These are phyloP conservation scores for Botryotinia globosa DNA, from an alignment of 2,329 filamentous ascomycete genomes.

Conservation along the genomic window DNA sequence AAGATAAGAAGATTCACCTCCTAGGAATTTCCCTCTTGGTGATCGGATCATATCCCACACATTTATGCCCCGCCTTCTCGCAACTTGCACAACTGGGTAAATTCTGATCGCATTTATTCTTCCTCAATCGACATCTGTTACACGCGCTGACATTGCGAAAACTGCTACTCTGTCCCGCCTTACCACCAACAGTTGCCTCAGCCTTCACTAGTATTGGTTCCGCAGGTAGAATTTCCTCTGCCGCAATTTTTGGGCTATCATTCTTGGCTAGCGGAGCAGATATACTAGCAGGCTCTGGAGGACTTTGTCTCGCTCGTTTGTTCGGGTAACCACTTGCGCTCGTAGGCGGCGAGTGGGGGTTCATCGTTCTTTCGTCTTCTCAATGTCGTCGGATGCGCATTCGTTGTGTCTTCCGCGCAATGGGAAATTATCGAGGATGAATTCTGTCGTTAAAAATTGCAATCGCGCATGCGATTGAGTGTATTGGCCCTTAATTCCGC, in stretches of 20 bases:
- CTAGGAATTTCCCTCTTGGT: conserved; percentile 93
- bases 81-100: conserved; percentile 88
- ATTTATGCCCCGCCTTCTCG: conserved; percentile 87
- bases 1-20: conserved; percentile 45
- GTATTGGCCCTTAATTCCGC: neutral
- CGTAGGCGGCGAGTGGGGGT: conserved; percentile 49
- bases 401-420: neutral
- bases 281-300: conserved; percentile 41
- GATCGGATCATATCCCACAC: conserved; percentile 94
- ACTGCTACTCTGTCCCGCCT: conserved; percentile 57
- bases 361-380: conserved; percentile 41
- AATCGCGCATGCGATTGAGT: conserved; percentile 12
- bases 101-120: conserved; percentile 93
- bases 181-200: conserved; percentile 22
- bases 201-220: conserved; percentile 25
- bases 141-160: conserved; percentile 92
- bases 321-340: conserved; percentile 46
- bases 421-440: neutral
- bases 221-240: conserved; percentile 26
- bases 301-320: conserved; percentile 57
- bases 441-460: neutral
- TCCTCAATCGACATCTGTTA: conserved; percentile 85
- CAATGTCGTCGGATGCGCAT: conserved; percentile 8
- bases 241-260: conserved; percentile 28
- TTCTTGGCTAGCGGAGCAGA: conserved; percentile 32